phyloP scores from a whole-genome alignment of 164 flowering plant species.

The Chloranthus sessilifolius region DNA sequence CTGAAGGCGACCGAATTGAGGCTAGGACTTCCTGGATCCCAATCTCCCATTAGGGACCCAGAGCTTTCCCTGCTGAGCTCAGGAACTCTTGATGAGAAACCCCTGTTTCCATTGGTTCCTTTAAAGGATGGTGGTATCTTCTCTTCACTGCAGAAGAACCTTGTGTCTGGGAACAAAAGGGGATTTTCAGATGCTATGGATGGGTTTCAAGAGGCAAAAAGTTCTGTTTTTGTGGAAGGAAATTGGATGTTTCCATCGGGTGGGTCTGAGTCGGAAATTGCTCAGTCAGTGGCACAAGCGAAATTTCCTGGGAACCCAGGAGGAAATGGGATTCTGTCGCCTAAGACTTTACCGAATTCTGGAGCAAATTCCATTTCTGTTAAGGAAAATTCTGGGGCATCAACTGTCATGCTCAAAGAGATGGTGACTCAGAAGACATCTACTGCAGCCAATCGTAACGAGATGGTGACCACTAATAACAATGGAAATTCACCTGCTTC shows the following conservation, averaged over 20 bases:
- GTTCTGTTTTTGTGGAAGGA: conserved; percentile 1
- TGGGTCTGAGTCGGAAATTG: conserved; percentile 16
- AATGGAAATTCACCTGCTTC: conserved; percentile 54
- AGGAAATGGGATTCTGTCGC: conserved; percentile 26
- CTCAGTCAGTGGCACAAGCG: conserved; percentile 20
- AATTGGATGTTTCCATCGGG: conserved; percentile 1
- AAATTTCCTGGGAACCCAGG: conserved; percentile 28
- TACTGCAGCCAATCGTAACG: conserved; percentile 23
- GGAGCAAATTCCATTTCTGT: conserved; percentile 18
- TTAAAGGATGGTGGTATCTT: conserved; percentile 40
- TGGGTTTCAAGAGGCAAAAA: conserved; percentile 27
- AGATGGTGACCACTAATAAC: conserved; percentile 26
- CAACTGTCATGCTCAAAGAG: conserved; percentile 31
- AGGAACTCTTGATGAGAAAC: conserved; percentile 61
- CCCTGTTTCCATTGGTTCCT: conserved; percentile 62
- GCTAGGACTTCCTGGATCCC: conserved; percentile 90
- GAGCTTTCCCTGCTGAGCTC: conserved; percentile 31
- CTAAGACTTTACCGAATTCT: conserved; percentile 21
- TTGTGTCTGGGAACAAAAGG: conserved; percentile 38
- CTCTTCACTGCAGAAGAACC: conserved; percentile 25
- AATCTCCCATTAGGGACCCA: conserved; percentile 54
- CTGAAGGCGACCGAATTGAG: conserved; percentile 76
- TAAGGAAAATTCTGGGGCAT: conserved; percentile 44
- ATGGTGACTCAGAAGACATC: conserved; percentile 27
- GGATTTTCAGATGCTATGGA: conserved; percentile 52